Evolutionary conservation across 352 stramenopile species (phyloP), one percentile per base, ranked within the genome.

Genomic region (Phytopythium kandeliae): DNA sequence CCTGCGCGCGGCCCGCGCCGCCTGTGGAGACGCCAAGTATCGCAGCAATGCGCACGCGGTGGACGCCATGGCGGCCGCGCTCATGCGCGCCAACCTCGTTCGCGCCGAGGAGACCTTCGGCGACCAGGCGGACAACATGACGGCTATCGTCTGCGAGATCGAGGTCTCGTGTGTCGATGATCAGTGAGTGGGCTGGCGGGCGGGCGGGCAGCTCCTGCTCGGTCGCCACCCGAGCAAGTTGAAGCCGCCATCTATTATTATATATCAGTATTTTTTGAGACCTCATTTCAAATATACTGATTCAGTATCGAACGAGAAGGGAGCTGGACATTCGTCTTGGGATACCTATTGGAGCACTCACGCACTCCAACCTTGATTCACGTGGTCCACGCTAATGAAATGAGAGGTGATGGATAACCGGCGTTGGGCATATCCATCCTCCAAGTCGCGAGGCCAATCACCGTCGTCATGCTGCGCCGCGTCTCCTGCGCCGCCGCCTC

Each of bases 41-140:
- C 24, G n/a, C 43, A 11, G 33, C 47, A 31, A 43, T 15, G 35
- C 36, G 46, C 44, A 57, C 30, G 43, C 51, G 3, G 56, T 80
- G 17, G 63, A 83, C 36, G 54, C 45, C 3, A 58, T 77, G 3
- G 64, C 62, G 7, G 51, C 54, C 8, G 53, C 58, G 15, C 65
- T 96, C 37, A 81, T 96, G 74, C 28, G 64, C 5, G 62, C 58
- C 45, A 96, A 93, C 42, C 52, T 87, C 30, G 26, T 65, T 10
- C 74, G 80, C 9, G 82, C 85, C 2, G 63, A 65, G 12, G 57
- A 51, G 28, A 73, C 89, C 50, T 96, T 96, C 45, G 84, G 80
- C n/a, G 77, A 78, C 51, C 67, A 92, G 44, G 80, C 84, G 4
- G 85, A 96, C 69, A 96, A 96, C 62, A 95, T 95, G 82, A 95